phyloP scores from a whole-genome alignment of 2,329 filamentous ascomycete species.

The Fusarium paranaense region DNA sequence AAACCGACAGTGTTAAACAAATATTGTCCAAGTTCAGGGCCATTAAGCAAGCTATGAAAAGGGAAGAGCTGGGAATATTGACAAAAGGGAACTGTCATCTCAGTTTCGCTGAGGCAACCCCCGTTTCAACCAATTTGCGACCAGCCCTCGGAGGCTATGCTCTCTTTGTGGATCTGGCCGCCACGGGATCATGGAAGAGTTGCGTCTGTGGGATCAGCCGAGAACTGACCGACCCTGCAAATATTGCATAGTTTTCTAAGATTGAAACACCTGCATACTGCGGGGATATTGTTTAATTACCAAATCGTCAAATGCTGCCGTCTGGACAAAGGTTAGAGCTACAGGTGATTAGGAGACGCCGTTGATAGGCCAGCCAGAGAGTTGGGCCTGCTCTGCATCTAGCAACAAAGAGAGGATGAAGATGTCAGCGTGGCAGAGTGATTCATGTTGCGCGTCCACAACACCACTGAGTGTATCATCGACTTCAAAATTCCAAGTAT shows the following conservation, averaged over 20 bases:
- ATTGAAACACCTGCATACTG: not conserved
- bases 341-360: not conserved
- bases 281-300: not conserved
- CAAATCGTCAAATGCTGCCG: not conserved
- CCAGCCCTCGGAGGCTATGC: not conserved
- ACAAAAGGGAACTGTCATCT: not conserved
- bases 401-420: not conserved
- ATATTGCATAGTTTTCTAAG: not conserved
- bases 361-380: not conserved
- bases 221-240: not conserved
- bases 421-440: not conserved
- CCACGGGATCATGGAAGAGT: not conserved
- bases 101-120: not conserved
- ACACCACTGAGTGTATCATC: not conserved
- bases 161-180: not conserved
- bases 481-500: not conserved
- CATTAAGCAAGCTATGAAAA: not conserved
- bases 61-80: not conserved
- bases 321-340: not conserved
- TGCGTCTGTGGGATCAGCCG: not conserved
- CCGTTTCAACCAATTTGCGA: not conserved
- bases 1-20: not conserved
- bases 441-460: not conserved
- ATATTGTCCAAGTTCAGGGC: not conserved
- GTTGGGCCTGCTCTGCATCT: not conserved